These are phyloP conservation scores for Exserohilum rostratum DNA, from an alignment of 2,329 filamentous ascomycete species.

Conservation along the genomic window DNA sequence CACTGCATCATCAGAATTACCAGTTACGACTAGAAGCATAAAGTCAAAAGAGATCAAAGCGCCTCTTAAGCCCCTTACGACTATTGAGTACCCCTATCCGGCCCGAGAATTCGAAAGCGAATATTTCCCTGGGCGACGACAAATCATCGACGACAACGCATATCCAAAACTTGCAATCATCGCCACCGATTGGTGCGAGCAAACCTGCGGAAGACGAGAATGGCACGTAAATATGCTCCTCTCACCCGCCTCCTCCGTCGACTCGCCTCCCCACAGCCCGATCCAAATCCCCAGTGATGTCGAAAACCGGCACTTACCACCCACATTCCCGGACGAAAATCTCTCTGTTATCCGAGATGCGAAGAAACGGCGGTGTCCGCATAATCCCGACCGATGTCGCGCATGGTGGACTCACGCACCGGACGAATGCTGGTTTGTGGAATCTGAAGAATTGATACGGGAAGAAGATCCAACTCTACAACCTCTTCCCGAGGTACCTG, in stretches of 20 bases:
- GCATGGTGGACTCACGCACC: conserved; percentile 8
- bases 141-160: background rate
- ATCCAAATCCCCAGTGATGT: background rate
- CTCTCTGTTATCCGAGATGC: too few species aligned
- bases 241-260: conserved; percentile 4
- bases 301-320: too few species aligned
- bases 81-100: background rate
- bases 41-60: background rate
- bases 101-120: background rate
- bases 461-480: background rate
- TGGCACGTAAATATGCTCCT: background rate
- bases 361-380: background rate
- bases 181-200: conserved; percentile 3
- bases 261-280: conserved; percentile 13
- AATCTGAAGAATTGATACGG: background rate
- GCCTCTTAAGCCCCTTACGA: background rate
- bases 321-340: too few species aligned
- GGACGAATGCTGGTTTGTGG: conserved; percentile 5
- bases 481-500: background rate
- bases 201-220: conserved; percentile 13
- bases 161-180: background rate
- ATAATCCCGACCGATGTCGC: background rate
- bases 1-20: too few species aligned
- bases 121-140: background rate
- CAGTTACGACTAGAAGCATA: background rate